phyloP scores from a whole-genome alignment of 306 rosid species.

The Elaeagnus macrophylla region DNA sequence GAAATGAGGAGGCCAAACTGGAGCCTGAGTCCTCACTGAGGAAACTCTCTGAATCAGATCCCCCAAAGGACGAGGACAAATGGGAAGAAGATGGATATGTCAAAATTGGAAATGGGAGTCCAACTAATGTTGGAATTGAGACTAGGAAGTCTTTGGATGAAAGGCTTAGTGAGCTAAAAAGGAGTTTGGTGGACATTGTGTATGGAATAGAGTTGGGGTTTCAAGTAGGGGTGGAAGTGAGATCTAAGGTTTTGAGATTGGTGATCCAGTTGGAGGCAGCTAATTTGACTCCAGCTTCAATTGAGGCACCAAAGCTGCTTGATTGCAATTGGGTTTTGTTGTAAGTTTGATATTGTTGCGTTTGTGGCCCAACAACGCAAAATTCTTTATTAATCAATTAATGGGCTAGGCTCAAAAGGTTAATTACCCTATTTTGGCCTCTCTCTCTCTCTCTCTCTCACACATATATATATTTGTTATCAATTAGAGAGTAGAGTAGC shows the following conservation, averaged over 20 bases:
- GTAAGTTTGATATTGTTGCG: constrained; percentile 42
- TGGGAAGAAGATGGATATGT: constrained; percentile 38
- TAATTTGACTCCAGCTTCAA: constrained; percentile 66
- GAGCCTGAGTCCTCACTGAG: constrained; percentile 28
- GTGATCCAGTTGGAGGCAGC: constrained; percentile 79
- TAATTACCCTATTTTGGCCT: no score
- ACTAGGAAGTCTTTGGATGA: constrained; percentile 15
- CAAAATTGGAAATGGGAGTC: constrained; percentile 43
- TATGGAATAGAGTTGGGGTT: constrained; percentile 80
- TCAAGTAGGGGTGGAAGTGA: constrained; percentile 63
- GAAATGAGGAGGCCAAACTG: constrained; percentile 58
- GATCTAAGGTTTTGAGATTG: constrained; percentile 81
- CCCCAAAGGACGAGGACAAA: constrained; percentile 70
- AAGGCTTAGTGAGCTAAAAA: constrained; percentile 49
- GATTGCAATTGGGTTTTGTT: constrained; percentile 83
- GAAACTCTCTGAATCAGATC: constrained; percentile 51
- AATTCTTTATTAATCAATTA: no score
- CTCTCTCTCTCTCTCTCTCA: no score
- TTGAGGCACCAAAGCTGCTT: constrained; percentile 51
- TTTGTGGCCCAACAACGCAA: no score
- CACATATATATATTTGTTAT: no score
- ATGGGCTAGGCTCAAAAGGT: no score
- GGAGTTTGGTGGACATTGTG: constrained; percentile 63
- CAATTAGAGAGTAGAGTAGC: no score
- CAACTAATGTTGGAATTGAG: constrained; percentile 17